Evolutionary conservation across 257 asterid species (phyloP), one percentile per base, ranked within the genome.

Genomic region (Anisodus tanguticus): DNA sequence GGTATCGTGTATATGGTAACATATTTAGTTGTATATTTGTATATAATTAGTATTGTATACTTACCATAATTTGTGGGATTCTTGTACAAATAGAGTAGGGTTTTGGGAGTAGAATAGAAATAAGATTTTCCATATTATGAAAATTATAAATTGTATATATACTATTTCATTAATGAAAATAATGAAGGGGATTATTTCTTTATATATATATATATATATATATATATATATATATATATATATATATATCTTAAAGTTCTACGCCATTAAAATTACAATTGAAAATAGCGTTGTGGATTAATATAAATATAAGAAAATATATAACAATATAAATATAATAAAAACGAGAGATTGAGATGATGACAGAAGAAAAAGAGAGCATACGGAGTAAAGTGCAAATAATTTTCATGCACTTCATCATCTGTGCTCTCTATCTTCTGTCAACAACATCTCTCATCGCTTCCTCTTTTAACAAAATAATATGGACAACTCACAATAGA

Each of bases 301-400:
- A 45, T 9, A 9, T 3, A 4, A 47, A 77, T 6, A 19, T 41
- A 77, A 77, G n/a, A 1, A 77, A 77, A 2, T 15, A 12, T 26
- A 2, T 6, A 51, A 51, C 10, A 31, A 47, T 22, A 47, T 22
- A 49, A 37, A 37, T 8, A 67, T 11, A 0, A 11, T 15, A 2
- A 67, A 57, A 31, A 11, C 11, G 67, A 68, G 88, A 60, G 82
- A 69, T 64, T 72, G 39, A 82, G 84, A 90, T 86, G 91, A 89
- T 92, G 95, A 88, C 95, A 93, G 92, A 89, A 90, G 95, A 79
- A 64, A 91, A 92, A 87, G 94, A 91, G 98, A 87, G 91, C 94
- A 90, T 22, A 91, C 92, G 67, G 92, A 90, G 82, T 69, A 90
- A 90, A 86, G 82, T 90, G 94, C 93, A 83, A 10, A 47, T 1